Percentiles rank a stretch among this genome's conserved stretches.
Conservation (phyloP, 371 early-diverging fungal species). For the Rhizopus stolonifer region DNA sequence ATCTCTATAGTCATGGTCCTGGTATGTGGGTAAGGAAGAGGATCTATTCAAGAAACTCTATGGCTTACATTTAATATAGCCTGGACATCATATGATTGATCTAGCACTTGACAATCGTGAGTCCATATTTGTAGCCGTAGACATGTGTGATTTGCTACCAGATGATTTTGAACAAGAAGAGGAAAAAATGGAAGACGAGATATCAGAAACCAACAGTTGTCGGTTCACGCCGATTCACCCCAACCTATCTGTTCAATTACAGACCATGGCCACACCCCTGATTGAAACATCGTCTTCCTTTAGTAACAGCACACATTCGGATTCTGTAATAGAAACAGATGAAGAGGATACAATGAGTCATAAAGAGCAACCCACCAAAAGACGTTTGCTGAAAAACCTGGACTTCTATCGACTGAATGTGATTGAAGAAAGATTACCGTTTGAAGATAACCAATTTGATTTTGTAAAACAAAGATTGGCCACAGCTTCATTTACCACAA, state of each 20-base stretch:
- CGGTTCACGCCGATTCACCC: slow-evolving; percentile 27
- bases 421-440: slow-evolving; percentile 20
- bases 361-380: neutral
- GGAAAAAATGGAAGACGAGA: neutral
- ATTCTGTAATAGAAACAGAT: neutral
- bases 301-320: neutral
- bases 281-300: neutral
- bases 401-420: slow-evolving; percentile 26
- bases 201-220: neutral
- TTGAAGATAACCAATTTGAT: slow-evolving; percentile 33
- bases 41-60: neutral
- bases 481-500: slow-evolving; percentile 16
- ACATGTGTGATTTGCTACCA: slow-evolving; percentile 24
- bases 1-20: slow-evolving; percentile 24
- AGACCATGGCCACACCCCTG: slow-evolving; percentile 6
- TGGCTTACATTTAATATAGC: slow-evolving; percentile 2
- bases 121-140: slow-evolving; percentile 22
- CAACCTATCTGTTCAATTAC: slow-evolving; percentile 9
- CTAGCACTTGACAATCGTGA: slow-evolving; percentile 26
- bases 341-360: neutral
- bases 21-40: slow-evolving; percentile 30
- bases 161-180: slow-evolving; percentile 15
- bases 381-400: slow-evolving; percentile 21
- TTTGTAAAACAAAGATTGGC: slow-evolving; percentile 30
- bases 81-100: slow-evolving; percentile 33